Conservation (phyloP, 805 yeast species). For the Geotrichum ghanense region DNA sequence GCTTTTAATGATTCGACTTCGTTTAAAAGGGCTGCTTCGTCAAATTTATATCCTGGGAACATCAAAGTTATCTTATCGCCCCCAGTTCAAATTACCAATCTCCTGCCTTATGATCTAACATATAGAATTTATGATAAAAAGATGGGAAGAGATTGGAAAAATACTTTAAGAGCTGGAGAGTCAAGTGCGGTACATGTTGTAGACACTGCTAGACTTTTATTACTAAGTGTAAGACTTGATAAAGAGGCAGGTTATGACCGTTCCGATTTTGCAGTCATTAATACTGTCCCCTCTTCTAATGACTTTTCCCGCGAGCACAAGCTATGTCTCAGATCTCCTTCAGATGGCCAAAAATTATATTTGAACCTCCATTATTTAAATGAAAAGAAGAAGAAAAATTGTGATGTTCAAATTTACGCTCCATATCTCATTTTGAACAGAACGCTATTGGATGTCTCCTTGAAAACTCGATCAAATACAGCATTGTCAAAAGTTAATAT, state of each 20-base stretch:
- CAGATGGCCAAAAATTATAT: constrained; percentile 56
- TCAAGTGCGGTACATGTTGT: constrained; percentile 77
- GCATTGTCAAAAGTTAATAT: constrained; percentile 29
- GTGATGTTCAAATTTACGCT: constrained; percentile 59
- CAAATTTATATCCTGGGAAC: constrained; percentile 34
- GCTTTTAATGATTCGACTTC: background rate
- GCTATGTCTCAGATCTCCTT: constrained; percentile 37
- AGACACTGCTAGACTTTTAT: constrained; percentile 54
- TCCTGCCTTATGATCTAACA: constrained; percentile 69
- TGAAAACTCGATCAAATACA: constrained; percentile 44
- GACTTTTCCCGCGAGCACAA: constrained; percentile 46
- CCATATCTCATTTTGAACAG: constrained; percentile 79
- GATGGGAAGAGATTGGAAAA: constrained; percentile 54
- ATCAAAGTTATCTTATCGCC: constrained; percentile 68
- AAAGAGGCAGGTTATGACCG: constrained; percentile 45
- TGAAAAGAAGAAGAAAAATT: constrained; percentile 6
- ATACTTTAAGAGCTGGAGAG: constrained; percentile 49
- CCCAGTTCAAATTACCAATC: constrained; percentile 75
- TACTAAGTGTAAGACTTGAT: constrained; percentile 46
- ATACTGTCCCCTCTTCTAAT: constrained; percentile 27
- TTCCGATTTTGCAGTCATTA: constrained; percentile 64
- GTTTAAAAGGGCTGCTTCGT: background rate
- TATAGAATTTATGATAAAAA: constrained; percentile 71
- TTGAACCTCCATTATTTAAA: constrained; percentile 48
- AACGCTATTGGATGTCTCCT: constrained; percentile 53